These are phyloP conservation scores for Avena sativa DNA, from an alignment of 176 grass and related monocot genomes.

Conservation along the genomic window DNA sequence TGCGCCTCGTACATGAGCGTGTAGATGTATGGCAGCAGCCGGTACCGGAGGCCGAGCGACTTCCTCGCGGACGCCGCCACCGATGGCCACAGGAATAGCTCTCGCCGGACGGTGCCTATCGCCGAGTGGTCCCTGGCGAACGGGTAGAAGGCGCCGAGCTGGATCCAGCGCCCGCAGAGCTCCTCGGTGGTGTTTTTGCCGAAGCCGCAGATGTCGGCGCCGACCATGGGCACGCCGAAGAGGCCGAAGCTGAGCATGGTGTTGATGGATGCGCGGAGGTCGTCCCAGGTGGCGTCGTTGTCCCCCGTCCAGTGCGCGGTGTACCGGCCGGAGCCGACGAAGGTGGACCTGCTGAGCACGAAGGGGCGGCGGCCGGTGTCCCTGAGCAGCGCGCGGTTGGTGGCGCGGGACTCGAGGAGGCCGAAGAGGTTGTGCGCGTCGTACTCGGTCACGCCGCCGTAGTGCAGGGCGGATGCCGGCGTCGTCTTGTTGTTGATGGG, in stretches of 20 bases:
- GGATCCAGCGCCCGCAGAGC: constrained; percentile 85
- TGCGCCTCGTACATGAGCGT: constrained; percentile 84
- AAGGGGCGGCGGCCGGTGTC: constrained; percentile 77
- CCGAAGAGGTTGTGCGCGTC: constrained; percentile 85
- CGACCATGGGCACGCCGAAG: constrained; percentile 85
- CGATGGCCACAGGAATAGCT: constrained; percentile 75
- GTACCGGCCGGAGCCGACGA: constrained; percentile 82
- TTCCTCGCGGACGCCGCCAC: constrained; percentile 69
- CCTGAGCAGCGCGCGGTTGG: constrained; percentile 46
- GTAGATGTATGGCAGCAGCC: constrained; percentile 71
- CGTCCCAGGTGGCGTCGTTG: constrained; percentile 61
- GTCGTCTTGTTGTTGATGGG: constrained; percentile 69
- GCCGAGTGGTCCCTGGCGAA: constrained; percentile 82
- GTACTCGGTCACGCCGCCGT: constrained; percentile 72
- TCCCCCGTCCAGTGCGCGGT: constrained; percentile 86
- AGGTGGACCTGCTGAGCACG: constrained; percentile 77
- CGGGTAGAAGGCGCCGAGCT: constrained; percentile 93
- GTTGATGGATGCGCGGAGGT: constrained; percentile 70
- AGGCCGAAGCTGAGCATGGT: constrained; percentile 75
- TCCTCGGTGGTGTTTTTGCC: constrained; percentile 68
- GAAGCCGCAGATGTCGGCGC: constrained; percentile 93
- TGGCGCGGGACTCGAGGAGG: constrained; percentile 68
- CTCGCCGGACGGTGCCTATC: constrained; percentile 45
- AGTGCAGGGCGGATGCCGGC: constrained; percentile 70
- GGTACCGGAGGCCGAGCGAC: constrained; percentile 76